phyloP scores from a whole-genome alignment of 257 asterid species.

The Gentiana dahurica region DNA sequence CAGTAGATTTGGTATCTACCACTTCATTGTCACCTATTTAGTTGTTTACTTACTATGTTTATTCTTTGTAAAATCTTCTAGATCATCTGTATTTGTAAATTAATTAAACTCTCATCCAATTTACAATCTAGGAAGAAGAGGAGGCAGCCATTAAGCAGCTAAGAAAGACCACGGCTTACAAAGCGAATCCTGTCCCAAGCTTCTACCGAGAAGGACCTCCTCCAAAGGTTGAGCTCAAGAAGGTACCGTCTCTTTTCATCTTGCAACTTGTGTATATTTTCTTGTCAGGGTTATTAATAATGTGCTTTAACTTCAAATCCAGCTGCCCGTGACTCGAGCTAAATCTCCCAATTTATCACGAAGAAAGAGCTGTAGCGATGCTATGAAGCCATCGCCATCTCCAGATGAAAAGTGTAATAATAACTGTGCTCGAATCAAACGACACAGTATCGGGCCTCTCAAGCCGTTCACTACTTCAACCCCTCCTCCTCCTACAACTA shows the following conservation, averaged over 20 bases:
- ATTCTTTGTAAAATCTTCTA: neutral
- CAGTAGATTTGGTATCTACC: no score
- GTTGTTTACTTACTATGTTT: neutral
- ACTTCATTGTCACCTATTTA: no score
- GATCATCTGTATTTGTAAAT: neutral
- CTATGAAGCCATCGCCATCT: constrained; percentile 24
- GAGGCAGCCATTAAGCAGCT: constrained; percentile 62
- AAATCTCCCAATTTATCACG: constrained; percentile 78
- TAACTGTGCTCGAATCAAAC: constrained; percentile 22
- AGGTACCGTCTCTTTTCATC: constrained; percentile 31
- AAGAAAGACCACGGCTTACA: constrained; percentile 66
- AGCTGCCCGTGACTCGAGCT: constrained; percentile 94
- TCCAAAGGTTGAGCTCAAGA: constrained; percentile 68
- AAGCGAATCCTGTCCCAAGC: constrained; percentile 88
- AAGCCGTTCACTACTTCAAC: constrained; percentile 24
- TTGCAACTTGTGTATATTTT: neutral
- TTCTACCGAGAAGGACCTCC: constrained; percentile 89
- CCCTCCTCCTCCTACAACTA: constrained; percentile 11
- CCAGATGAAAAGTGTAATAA: constrained; percentile 23
- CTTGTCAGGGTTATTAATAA: neutral
- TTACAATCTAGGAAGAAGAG: constrained; percentile 68
- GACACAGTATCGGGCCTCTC: constrained; percentile 44
- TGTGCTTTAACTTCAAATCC: constrained; percentile 19
- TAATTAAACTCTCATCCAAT: constrained; percentile 5
- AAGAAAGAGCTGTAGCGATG: constrained; percentile 86